Evolutionary conservation across 2,329 filamentous ascomycete species (phyloP), one percentile per base, ranked within the genome.

Genomic region (Achaetomium macrosporum): DNA sequence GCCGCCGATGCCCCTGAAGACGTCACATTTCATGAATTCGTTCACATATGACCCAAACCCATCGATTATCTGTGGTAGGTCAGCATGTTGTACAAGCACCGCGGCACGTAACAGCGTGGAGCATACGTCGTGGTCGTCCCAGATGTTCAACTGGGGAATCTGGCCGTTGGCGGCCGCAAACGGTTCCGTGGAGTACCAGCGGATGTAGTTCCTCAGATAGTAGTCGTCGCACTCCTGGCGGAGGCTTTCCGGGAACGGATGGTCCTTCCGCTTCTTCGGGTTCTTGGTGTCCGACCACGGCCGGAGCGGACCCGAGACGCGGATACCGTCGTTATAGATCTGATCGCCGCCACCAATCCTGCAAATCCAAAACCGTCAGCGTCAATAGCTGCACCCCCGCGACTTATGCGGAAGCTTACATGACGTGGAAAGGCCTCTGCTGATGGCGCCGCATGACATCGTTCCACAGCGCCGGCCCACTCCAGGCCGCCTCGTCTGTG

Each of bases 131-230:
- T 97, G 93, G 63, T 99, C 93, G 68, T 99, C 93, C 91, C 92
- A 99, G 42, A 99, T 88, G 65, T 97, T 99, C 59, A 99, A 73
- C 81, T 96, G 95, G 1, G 93, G 85, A 57, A 99, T 97, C 67
- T 96, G 90, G 1, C 87, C 87, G 61, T 91, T 95, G 33, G 89
- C 89, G 63, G 86, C 76, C 1, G 88, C 85, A 69, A 96, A 99
- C 1, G 95, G 80, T 31, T 91, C 89, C 54, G 81, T 87, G 42
- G 82, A 81, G 65, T 93, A 96, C 91, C 88, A 79, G 68, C 79
- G 70, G 78, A 96, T 67, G 65, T 99, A 99, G 62, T 95, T 89
- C 48, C 95, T 83, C 8, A 96, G 77, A 66, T 96, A 99, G 66
- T 95, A 97, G 29, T 85, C 80, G 63, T 99, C 93, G 50, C 96